phyloP scores from a whole-genome alignment of 805 yeast species.

The Pichia eremophila region DNA sequence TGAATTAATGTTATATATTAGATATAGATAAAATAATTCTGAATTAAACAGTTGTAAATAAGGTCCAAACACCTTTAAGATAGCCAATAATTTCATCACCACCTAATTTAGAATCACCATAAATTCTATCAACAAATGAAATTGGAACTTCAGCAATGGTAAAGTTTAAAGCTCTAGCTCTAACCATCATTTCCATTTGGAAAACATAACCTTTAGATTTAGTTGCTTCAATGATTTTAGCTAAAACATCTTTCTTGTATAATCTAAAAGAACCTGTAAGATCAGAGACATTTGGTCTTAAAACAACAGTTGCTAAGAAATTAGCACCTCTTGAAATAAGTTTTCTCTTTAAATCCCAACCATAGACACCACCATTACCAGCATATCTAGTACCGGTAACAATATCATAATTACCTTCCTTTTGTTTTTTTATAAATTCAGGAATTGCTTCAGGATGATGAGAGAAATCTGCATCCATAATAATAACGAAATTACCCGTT shows the following conservation, averaged over 20 bases:
- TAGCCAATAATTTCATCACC: slow-evolving; percentile 76
- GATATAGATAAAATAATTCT: not conserved
- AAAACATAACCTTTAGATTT: slow-evolving; percentile 72
- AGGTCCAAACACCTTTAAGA: slow-evolving; percentile 65
- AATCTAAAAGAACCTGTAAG: slow-evolving; percentile 71
- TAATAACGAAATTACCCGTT: slow-evolving; percentile 65
- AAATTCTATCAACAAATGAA: slow-evolving; percentile 67
- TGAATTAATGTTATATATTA: not conserved
- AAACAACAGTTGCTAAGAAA: slow-evolving; percentile 60
- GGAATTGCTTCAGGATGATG: slow-evolving; percentile 80
- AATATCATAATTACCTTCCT: slow-evolving; percentile 40
- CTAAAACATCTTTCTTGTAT: slow-evolving; percentile 60
- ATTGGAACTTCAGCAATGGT: slow-evolving; percentile 73
- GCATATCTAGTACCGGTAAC: slow-evolving; percentile 56
- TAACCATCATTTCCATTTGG: slow-evolving; percentile 85
- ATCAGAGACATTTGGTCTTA: slow-evolving; percentile 66
- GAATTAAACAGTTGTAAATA: slow-evolving; percentile 48
- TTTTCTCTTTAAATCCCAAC: slow-evolving; percentile 77
- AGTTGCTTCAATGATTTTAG: slow-evolving; percentile 57
- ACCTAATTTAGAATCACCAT: slow-evolving; percentile 72
- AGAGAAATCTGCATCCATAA: slow-evolving; percentile 80
- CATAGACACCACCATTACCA: slow-evolving; percentile 75
- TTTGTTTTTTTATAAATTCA: slow-evolving; percentile 58
- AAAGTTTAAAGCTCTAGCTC: slow-evolving; percentile 68
- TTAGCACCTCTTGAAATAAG: slow-evolving; percentile 74